Evolutionary conservation across 805 yeast species (phyloP).

Genomic region (Zygotorulaspora chibaensis): DNA sequence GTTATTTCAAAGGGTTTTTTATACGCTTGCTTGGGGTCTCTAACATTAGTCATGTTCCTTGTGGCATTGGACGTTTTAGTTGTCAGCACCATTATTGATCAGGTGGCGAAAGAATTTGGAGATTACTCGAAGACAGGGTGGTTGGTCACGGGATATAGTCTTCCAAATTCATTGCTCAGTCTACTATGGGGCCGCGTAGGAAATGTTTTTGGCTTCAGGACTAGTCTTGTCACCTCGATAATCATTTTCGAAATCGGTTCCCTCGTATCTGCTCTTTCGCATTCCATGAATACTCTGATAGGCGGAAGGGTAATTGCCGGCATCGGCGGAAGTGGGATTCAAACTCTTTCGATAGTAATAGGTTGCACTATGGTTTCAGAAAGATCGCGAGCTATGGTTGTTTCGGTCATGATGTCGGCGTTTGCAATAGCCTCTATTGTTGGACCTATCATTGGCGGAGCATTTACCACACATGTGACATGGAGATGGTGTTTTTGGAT

Average conservation of each 20-base stretch:
- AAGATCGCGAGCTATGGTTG: conserved; percentile 20
- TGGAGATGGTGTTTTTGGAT: conserved; percentile 78
- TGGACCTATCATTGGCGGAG: conserved; percentile 67
- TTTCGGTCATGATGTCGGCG: conserved; percentile 22
- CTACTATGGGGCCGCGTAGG: conserved; percentile 58
- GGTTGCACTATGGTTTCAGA: conserved; percentile 35
- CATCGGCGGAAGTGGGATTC: conserved; percentile 65
- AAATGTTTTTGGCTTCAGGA: conserved; percentile 53
- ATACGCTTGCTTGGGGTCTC: conserved; percentile 5
- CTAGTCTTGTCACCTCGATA: conserved; percentile 44
- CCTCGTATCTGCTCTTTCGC: conserved; percentile 50
- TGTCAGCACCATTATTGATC: conserved; percentile 46
- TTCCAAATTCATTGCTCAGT: conserved; percentile 49
- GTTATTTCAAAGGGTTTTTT: neutral
- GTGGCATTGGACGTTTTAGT: conserved; percentile 56
- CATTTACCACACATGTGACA: conserved; percentile 49
- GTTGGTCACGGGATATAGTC: conserved; percentile 50
- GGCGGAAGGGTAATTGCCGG: conserved; percentile 71
- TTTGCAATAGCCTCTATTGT: conserved; percentile 48
- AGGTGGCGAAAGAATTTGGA: conserved; percentile 45
- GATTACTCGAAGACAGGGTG: conserved; percentile 52
- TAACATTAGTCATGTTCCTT: conserved; percentile 25
- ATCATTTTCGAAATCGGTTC: conserved; percentile 59
- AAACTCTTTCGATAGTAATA: conserved; percentile 51
- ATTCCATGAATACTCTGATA: conserved; percentile 54